Evolutionary conservation across 148 eudicot genomes (phyloP), one percentile per base, ranked within the genome.

Genomic region (Amaranthus cruentus): DNA sequence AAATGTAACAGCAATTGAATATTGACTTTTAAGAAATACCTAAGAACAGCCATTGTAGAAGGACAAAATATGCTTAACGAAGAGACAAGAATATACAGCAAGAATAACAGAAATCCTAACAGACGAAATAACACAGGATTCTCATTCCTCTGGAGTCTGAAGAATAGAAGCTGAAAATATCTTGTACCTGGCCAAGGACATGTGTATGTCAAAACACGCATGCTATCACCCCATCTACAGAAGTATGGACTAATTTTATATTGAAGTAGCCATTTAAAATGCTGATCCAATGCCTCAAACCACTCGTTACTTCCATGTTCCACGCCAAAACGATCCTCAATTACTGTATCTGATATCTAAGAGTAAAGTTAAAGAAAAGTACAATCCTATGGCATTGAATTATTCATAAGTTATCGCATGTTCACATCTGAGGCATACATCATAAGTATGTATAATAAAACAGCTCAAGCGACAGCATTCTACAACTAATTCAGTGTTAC

Each of bases 181-280:
- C 14, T 64, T 64, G 62, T 84, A 95, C 99, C 99, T 80, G 99
- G 97, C 96, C 96, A 95, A 50, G 99, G 99, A 80, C 86, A 85
- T 58, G 99, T 88, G 80, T 95, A 95, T 58, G 97, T 86, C 87
- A 95, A 84, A 68, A 95, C 99, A 77, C 93, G 96, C 99, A 95
- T 95, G 83, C 87, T 69, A 72, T 95, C 90, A 76, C 97, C 93
- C 99, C 99, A 95, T 88, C 90, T 87, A 81, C 99, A 95, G 78
- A 95, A 95, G 76, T 90, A 95, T 44, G 99, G 99, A 73, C 99
- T 95, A 74, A 95, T 88, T 83, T 81, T 88, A 81, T 82, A 95
- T 78, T 88, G 92, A 76, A 95, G 97, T 79, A 95, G 87, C 99
- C 99, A 95, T 80, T 91, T 85, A 68, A 90, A 91, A 79, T 90